Evolutionary conservation across 2,329 filamentous ascomycete genomes (phyloP), one percentile per base, ranked within the genome.

Genomic region (Penicillium paneum): DNA sequence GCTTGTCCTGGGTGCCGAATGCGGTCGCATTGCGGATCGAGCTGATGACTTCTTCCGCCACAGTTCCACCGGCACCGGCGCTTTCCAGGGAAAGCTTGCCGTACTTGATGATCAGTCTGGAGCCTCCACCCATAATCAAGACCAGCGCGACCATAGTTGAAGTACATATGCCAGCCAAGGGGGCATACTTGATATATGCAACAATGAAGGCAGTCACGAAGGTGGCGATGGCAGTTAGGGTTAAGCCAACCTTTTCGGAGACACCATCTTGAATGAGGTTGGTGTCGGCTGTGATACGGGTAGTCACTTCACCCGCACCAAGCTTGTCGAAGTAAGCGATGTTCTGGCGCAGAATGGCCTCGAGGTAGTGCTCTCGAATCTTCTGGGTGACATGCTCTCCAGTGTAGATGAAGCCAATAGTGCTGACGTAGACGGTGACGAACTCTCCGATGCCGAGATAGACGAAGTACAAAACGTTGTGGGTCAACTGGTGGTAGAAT

Each of bases 221-320:
- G 8, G 90, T 92, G 1, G 91, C 85, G 4, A 91, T 46, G 12
- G 90, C 89, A 13, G 86, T 84, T 52, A 96, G 70, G 0, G 90
- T 91, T 59, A 96, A 76, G 13, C 85, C 86, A 41, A 96, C 83
- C 77, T 96, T 96, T 72, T 96, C 90, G 0, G 90, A 95, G 42
- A 99, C 91, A 53, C 91, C 93, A 62, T 96, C 92, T 72, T 97
- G 93, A 52, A 97, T 87, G 49, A 96, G 78, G 67, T 96, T 97
- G 41, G 91, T 96, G 71, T 97, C 93, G 11, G 92, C 88, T 0
- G 93, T 97, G 64, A 97, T 96, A 60, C 92, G 87, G 1, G 92
- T 96, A 0, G 92, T 96, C 57, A 97, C 90, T 74, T 97, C 94
- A 55, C 93, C 92, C 32, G 91, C 89, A 48, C 92, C 93, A 13